phyloP scores from a whole-genome alignment of 202 grass and related monocot genomes.

The Sporobolus alterniflorus region DNA sequence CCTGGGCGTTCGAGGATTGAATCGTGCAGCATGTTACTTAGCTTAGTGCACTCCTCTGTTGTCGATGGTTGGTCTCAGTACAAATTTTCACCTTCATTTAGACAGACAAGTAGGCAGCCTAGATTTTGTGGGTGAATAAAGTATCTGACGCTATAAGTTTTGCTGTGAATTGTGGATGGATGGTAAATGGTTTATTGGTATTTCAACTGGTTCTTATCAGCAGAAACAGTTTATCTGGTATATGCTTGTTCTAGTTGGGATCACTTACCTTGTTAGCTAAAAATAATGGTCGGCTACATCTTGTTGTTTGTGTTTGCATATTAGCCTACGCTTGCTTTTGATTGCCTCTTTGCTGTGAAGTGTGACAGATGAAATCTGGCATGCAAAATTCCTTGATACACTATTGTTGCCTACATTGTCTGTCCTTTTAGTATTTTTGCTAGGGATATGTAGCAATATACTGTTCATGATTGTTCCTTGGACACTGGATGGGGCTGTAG shows the following conservation, averaged over 20 bases:
- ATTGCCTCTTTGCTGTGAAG: background rate
- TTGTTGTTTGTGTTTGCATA: background rate
- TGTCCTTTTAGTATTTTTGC: background rate
- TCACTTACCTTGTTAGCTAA: background rate
- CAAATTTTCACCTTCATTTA: background rate
- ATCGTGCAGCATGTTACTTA: background rate
- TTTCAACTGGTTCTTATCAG: background rate
- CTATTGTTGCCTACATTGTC: background rate
- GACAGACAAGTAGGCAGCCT: conserved; percentile 12
- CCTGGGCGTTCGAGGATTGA: conserved; percentile 31
- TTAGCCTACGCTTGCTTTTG: background rate
- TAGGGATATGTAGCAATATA: background rate
- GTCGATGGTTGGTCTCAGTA: background rate
- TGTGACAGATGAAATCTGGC: background rate
- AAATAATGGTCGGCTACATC: background rate
- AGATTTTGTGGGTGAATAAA: background rate
- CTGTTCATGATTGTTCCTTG: background rate
- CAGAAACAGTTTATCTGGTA: background rate
- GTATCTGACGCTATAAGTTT: background rate
- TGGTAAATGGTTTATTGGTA: background rate
- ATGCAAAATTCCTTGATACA: background rate
- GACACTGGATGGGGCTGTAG: background rate
- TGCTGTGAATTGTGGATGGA: conserved; percentile 20
- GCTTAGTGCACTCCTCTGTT: background rate
- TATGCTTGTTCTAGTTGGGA: background rate